These are phyloP conservation scores for Cercospora brassicicola DNA, from an alignment of 2,329 filamentous ascomycete species.

Conservation along the genomic window DNA sequence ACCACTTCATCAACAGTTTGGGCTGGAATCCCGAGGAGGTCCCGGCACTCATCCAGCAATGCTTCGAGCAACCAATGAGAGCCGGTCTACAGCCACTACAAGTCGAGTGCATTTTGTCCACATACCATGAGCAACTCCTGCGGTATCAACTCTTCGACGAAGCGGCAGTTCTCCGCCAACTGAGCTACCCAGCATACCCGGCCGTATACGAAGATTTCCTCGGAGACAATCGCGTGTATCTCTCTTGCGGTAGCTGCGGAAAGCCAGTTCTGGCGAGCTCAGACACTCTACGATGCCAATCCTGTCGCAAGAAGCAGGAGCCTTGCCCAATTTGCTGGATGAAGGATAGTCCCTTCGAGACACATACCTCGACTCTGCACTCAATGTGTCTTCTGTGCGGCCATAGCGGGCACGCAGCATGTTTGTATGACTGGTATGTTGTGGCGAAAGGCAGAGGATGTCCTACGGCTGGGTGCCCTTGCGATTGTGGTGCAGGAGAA, in stretches of 20 bases:
- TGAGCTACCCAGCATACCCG: slow-evolving; percentile 57
- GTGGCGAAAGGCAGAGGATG: slow-evolving; percentile 56
- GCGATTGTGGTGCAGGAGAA: slow-evolving; percentile 51
- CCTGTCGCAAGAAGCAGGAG: slow-evolving; percentile 48
- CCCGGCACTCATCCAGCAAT: slow-evolving; percentile 42
- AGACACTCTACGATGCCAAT: slow-evolving; percentile 54
- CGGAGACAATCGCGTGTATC: slow-evolving; percentile 55
- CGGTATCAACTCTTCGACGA: slow-evolving; percentile 50
- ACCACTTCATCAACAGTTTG: slow-evolving; percentile 42
- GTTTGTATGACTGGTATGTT: slow-evolving; percentile 58
- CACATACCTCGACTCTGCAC: slow-evolving; percentile 38
- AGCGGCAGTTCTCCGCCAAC: slow-evolving; percentile 58
- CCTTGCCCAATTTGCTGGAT: slow-evolving; percentile 49
- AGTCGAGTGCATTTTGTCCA: slow-evolving; percentile 56
- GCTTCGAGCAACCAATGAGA: slow-evolving; percentile 44
- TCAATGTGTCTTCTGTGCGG: slow-evolving; percentile 58
- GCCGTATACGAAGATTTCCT: slow-evolving; percentile 59
- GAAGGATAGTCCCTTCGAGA: slow-evolving; percentile 42
- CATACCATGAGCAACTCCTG: slow-evolving; percentile 59
- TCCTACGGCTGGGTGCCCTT: slow-evolving; percentile 59
- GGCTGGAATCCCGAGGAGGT: slow-evolving; percentile 36
- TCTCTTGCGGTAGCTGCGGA: slow-evolving; percentile 59
- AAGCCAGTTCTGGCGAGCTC: slow-evolving; percentile 53
- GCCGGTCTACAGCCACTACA: slow-evolving; percentile 53
- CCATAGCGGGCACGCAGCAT: slow-evolving; percentile 60